Conservation (phyloP, 129 eudicot genomes). For the Sambucus nigra region DNA sequence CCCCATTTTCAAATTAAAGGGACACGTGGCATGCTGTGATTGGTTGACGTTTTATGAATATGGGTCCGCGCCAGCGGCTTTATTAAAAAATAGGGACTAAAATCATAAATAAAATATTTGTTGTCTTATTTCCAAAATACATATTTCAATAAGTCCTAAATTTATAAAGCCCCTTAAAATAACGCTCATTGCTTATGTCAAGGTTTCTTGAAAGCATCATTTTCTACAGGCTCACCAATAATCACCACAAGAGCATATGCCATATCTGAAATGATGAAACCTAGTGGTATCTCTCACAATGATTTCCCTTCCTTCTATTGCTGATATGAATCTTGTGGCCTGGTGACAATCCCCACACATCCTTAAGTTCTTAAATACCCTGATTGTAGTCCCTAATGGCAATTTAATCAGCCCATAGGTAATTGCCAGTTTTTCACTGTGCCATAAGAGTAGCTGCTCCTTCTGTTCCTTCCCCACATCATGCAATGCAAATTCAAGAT, state of each 20-base stretch:
- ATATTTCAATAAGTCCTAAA: no score
- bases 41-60: no score
- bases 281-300: constrained; percentile 72
- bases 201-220: neutral
- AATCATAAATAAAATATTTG: no score
- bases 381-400: constrained; percentile 37
- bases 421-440: constrained; percentile 81
- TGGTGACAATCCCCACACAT: constrained; percentile 79
- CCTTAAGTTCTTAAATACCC: constrained; percentile 68
- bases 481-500: constrained; percentile 64
- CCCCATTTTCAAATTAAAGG: no score
- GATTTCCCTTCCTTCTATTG: constrained; percentile 58
- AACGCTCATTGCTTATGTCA: neutral
- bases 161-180: no score
- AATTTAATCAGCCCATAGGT: constrained; percentile 62
- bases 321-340: constrained; percentile 59
- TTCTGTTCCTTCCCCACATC: constrained; percentile 62
- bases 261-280: constrained; percentile 67
- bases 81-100: no score
- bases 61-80: no score
- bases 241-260: constrained; percentile 77
- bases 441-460: constrained; percentile 56
- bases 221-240: constrained; percentile 53
- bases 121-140: no score
- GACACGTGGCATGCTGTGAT: no score